Percentiles rank a stretch among this genome's conserved stretches.
phyloP scores from a whole-genome alignment of 495 filamentous ascomycete genomes.

The Penicillium atrosanguineum region DNA sequence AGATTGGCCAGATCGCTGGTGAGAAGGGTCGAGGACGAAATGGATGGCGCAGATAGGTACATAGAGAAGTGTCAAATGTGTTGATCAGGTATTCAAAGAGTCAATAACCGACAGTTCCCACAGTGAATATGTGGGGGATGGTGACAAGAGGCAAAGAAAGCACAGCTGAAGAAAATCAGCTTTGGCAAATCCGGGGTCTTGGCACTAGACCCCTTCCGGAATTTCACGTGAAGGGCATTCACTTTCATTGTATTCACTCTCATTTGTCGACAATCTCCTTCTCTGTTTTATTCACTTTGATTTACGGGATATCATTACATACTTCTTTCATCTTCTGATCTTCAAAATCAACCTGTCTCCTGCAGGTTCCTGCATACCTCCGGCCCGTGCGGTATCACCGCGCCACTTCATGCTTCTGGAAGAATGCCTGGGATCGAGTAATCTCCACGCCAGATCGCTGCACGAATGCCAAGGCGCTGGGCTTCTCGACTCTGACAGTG shows the following conservation, averaged over 20 bases:
- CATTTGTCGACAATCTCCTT: background rate
- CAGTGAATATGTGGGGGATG: background rate
- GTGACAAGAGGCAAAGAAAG: conserved; percentile 1
- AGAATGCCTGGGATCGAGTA: conserved; percentile 49
- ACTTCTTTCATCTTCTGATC: background rate
- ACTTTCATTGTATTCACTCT: conserved; percentile 7
- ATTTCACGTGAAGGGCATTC: conserved; percentile 22
- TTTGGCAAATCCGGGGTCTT: conserved; percentile 28
- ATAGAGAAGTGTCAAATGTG: conserved; percentile 33
- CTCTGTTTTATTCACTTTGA: background rate
- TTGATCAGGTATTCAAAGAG: background rate
- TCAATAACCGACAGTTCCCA: background rate
- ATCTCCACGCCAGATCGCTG: conserved; percentile 56
- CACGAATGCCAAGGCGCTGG: conserved; percentile 56
- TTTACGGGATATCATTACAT: background rate
- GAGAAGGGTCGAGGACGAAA: conserved; percentile 32
- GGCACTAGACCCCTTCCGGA: conserved; percentile 19
- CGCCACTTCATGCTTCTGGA: conserved; percentile 29
- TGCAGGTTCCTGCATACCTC: background rate
- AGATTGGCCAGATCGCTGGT: conserved; percentile 30
- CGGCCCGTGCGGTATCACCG: background rate
- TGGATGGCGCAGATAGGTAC: conserved; percentile 36
- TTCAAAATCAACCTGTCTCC: background rate
- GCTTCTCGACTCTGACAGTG: conserved; percentile 56
- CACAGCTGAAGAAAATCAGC: conserved; percentile 18